Conservation (phyloP, 129 eudicot species). For the Lactuca saligna region DNA sequence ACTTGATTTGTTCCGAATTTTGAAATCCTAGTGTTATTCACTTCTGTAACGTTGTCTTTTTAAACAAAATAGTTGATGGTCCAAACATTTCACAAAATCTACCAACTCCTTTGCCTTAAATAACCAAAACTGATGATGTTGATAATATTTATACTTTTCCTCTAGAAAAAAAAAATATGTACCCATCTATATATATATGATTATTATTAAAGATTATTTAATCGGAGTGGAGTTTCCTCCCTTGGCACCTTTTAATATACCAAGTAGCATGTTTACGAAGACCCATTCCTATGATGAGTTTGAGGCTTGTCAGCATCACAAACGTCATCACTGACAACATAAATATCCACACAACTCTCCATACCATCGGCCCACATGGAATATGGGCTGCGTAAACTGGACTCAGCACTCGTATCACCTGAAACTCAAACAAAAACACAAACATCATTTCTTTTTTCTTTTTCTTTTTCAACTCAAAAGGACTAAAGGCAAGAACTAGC, state of each 20-base stretch:
- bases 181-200: too few species aligned
- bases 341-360: slow-evolving; percentile 77
- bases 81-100: too few species aligned
- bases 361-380: slow-evolving; percentile 60
- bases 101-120: too few species aligned
- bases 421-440: slow-evolving; percentile 11
- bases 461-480: background rate
- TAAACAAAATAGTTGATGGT: too few species aligned
- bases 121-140: too few species aligned
- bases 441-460: too few species aligned
- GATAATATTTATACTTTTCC: too few species aligned
- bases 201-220: slow-evolving; percentile 7
- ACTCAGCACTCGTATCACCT: slow-evolving; percentile 83
- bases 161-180: too few species aligned
- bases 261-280: slow-evolving; percentile 80
- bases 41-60: too few species aligned
- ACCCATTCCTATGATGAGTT: slow-evolving; percentile 84
- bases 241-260: slow-evolving; percentile 80
- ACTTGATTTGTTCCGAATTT: too few species aligned
- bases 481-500: background rate
- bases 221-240: slow-evolving; percentile 77
- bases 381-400: slow-evolving; percentile 87
- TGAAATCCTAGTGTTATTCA: too few species aligned
- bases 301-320: slow-evolving; percentile 80
- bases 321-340: slow-evolving; percentile 51